Percentiles rank a stretch among this genome's conserved stretches.
phyloP scores from a whole-genome alignment of 169 alveolate genomes.

The Besnoitia besnoiti region DNA sequence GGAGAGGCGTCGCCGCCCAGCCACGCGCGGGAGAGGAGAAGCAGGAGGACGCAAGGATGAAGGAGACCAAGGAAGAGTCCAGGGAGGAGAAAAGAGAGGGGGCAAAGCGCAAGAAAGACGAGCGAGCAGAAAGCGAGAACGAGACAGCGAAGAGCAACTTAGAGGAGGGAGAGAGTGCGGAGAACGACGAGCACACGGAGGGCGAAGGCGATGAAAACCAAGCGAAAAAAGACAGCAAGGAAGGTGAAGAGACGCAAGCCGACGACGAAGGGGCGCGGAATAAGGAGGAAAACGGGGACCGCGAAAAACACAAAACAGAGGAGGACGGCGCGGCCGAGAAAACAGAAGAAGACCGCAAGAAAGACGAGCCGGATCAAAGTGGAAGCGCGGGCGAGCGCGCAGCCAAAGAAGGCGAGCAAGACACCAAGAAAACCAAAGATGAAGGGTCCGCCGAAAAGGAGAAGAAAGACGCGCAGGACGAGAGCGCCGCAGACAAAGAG shows the following conservation, averaged over 20 bases:
- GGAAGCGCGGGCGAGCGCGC: background rate
- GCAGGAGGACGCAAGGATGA: too few species aligned
- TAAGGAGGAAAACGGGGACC: background rate
- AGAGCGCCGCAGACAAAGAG: too few species aligned
- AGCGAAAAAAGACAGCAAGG: too few species aligned
- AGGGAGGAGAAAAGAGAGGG: background rate
- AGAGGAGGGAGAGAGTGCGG: background rate
- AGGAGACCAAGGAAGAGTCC: background rate
- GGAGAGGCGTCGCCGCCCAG: too few species aligned
- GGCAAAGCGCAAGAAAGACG: background rate
- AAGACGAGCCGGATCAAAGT: too few species aligned
- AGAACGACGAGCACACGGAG: background rate
- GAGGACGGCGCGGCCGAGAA: too few species aligned
- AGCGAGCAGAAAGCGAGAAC: background rate
- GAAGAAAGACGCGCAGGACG: too few species aligned
- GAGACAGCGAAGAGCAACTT: background rate
- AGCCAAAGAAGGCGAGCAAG: background rate
- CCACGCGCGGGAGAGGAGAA: too few species aligned
- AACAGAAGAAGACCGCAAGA: too few species aligned
- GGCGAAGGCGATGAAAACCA: background rate
- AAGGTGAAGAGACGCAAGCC: too few species aligned
- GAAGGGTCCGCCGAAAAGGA: background rate
- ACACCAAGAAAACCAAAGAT: background rate
- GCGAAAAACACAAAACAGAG: background rate
- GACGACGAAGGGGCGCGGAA: too few species aligned